Evolutionary conservation across 768 basidiomycete genomes (phyloP), one percentile per base, ranked within the genome.

Genomic region (Leucosporidium yakuticum): DNA sequence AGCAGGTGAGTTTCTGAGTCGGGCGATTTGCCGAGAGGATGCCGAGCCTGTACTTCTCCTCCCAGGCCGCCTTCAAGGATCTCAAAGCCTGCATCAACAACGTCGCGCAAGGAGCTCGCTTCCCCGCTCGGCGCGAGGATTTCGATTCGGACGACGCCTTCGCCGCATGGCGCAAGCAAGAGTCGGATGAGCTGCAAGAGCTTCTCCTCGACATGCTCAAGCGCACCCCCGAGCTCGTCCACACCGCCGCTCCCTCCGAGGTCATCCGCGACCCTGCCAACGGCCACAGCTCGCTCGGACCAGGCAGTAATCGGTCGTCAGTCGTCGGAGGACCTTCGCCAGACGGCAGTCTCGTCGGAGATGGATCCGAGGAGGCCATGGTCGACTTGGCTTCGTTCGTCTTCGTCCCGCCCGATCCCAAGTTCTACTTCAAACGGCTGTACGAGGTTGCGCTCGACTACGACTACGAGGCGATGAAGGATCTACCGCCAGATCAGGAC

Each of bases 401-500:
- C 0, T 96, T 85, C 77, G 91, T 98, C 68, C 94, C 94, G 4
- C 86, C 91, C 21, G 90, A 89, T 76, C 89, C 94, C 11, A 86
- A 85, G 78, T 86, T 85, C 74, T 90, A 84, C 77, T 99, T 95
- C 82, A 86, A 86, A 71, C 85, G 89, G 17, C 83, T 98, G 21
- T 83, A 96, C 34, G 87, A 91, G 77, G 82, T 84, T 63, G 92
- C 92, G 76, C 84, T 99, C 56, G 82, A 87, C 31, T 83, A 84
- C 32, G 96, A 99, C 77, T 81, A 98, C 66, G 90, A 91, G 76
- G 84, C 87, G 48, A 91, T 99, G 89, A 83, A 88, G 59, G 88
- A 88, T 56, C 87, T 97, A n/a, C 88, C 90, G 7, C 88, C 89
- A 65, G 89, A 91, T 73, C 91, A 97, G 73, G 93, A 98, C 80